Conservation (phyloP, 2,329 filamentous ascomycete species). For the Scytalidium lignicola region DNA sequence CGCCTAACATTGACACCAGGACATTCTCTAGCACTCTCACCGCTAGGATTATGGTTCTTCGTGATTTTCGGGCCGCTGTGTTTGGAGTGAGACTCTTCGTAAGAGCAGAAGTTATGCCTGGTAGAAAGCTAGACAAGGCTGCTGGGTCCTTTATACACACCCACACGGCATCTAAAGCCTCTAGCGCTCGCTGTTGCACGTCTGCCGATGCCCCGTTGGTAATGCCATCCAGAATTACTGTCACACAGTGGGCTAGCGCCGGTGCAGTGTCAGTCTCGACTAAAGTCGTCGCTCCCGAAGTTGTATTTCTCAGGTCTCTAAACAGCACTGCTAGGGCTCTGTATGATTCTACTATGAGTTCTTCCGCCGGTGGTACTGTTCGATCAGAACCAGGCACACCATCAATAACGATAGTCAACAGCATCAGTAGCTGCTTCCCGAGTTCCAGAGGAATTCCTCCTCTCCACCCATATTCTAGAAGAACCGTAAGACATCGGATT, state of each 20-base stretch:
- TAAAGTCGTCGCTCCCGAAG: slow-evolving; percentile 43
- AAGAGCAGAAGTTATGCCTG: slow-evolving; percentile 78
- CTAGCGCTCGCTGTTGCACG: slow-evolving; percentile 67
- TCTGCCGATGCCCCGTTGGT: slow-evolving; percentile 56
- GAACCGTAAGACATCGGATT: slow-evolving; percentile 66
- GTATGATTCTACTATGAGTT: slow-evolving; percentile 68
- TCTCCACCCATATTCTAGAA: slow-evolving; percentile 78
- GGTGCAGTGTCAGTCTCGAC: slow-evolving; percentile 61
- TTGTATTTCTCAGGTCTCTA: slow-evolving; percentile 47
- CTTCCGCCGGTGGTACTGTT: slow-evolving; percentile 55
- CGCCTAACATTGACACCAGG: slow-evolving; percentile 50
- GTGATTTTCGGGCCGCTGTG: slow-evolving; percentile 55
- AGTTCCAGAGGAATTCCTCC: slow-evolving; percentile 64
- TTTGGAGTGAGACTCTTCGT: slow-evolving; percentile 65
- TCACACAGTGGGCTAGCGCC: slow-evolving; percentile 75
- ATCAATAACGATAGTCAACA: slow-evolving; percentile 77
- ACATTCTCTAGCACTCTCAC: slow-evolving; percentile 53
- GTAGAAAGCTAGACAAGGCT: slow-evolving; percentile 80
- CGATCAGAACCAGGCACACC: slow-evolving; percentile 56
- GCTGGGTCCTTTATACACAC: slow-evolving; percentile 62
- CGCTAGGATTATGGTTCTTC: slow-evolving; percentile 58
- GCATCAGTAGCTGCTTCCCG: slow-evolving; percentile 77
- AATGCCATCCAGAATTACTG: slow-evolving; percentile 72
- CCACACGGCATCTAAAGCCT: slow-evolving; percentile 58
- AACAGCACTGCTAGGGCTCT: slow-evolving; percentile 65